These are phyloP conservation scores for Uncinocarpus reesii DNA, from an alignment of 2,329 filamentous ascomycete species.

Conservation along the genomic window DNA sequence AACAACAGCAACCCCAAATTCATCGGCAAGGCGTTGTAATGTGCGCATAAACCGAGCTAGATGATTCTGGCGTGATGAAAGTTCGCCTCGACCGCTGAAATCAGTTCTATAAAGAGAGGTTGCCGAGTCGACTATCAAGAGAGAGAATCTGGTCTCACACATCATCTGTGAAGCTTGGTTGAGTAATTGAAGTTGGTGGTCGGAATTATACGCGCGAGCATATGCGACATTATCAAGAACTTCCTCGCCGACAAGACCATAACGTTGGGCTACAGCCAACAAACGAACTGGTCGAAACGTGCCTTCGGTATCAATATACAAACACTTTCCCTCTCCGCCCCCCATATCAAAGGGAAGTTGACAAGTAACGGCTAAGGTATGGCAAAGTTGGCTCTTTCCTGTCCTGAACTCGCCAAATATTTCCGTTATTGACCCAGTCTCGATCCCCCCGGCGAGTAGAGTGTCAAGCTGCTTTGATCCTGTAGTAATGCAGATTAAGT, in stretches of 20 bases:
- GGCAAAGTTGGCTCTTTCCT: conserved; percentile 96
- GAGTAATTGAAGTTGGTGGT: conserved; percentile 89
- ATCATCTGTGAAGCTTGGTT: conserved; percentile 97
- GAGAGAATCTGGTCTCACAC: conserved; percentile 95
- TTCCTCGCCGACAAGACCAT: conserved; percentile 89
- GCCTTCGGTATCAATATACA: conserved; percentile 97
- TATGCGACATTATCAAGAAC: conserved; percentile 98
- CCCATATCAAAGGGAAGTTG: conserved; percentile 98
- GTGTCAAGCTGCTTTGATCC: conserved; percentile 97
- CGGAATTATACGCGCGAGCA: conserved; percentile 94
- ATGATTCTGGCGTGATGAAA: conserved; percentile 71
- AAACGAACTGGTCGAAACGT: conserved; percentile 90
- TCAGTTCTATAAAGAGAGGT: conserved; percentile 93
- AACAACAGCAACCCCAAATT: conserved; percentile 93
- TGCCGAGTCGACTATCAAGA: conserved; percentile 91
- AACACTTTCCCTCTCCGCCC: conserved; percentile 91
- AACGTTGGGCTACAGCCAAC: conserved; percentile 84
- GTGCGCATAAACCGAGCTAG: conserved; percentile 42
- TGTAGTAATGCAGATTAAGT: conserved; percentile 95
- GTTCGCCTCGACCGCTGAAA: conserved; percentile 89
- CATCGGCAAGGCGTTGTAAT: conserved; percentile 46
- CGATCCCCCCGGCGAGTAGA: conserved; percentile 82
- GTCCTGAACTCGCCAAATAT: conserved; percentile 97
- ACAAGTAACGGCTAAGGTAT: conserved; percentile 96
- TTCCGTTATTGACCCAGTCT: conserved; percentile 96